Evolutionary conservation across 2,329 filamentous ascomycete genomes (phyloP).

Genomic region (Dactylellina haptotyla): DNA sequence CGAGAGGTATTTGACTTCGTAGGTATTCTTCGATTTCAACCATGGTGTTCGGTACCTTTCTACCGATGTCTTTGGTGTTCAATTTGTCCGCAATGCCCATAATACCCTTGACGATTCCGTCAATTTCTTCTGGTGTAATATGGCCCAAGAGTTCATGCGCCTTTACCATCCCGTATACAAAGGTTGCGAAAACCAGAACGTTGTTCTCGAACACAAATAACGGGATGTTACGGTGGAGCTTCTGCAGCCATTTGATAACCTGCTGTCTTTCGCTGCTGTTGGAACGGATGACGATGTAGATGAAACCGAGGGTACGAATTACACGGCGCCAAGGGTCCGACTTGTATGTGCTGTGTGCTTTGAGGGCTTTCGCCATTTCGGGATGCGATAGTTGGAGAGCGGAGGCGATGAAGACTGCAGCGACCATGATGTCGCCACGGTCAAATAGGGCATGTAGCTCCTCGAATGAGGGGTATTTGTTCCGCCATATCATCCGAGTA

Average conservation of each 20-base stretch:
- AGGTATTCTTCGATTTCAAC: slow-evolving; percentile 31
- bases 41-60: slow-evolving; percentile 30
- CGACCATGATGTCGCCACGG: slow-evolving; percentile 40
- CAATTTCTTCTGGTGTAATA: slow-evolving; percentile 14
- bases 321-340: slow-evolving; percentile 31
- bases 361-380: slow-evolving; percentile 15
- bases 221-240: slow-evolving; percentile 22
- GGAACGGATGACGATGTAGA: slow-evolving; percentile 44
- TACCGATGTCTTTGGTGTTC: slow-evolving; percentile 19
- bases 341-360: slow-evolving; percentile 29
- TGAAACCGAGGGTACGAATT: slow-evolving; percentile 34
- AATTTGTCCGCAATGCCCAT: slow-evolving; percentile 44
- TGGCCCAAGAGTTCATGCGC: slow-evolving; percentile 23
- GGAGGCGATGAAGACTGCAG: slow-evolving; percentile 28
- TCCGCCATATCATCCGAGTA: slow-evolving; percentile 32
- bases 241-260: slow-evolving; percentile 33
- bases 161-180: slow-evolving; percentile 36
- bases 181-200: slow-evolving; percentile 35
- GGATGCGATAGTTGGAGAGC: slow-evolving; percentile 29
- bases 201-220: slow-evolving; percentile 34
- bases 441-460: slow-evolving; percentile 44
- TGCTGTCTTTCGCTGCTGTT: slow-evolving; percentile 26
- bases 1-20: neutral
- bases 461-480: slow-evolving; percentile 45
- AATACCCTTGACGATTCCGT: slow-evolving; percentile 36